Conservation (phyloP, 495 filamentous ascomycete species). For the Neurospora sublineolata region DNA sequence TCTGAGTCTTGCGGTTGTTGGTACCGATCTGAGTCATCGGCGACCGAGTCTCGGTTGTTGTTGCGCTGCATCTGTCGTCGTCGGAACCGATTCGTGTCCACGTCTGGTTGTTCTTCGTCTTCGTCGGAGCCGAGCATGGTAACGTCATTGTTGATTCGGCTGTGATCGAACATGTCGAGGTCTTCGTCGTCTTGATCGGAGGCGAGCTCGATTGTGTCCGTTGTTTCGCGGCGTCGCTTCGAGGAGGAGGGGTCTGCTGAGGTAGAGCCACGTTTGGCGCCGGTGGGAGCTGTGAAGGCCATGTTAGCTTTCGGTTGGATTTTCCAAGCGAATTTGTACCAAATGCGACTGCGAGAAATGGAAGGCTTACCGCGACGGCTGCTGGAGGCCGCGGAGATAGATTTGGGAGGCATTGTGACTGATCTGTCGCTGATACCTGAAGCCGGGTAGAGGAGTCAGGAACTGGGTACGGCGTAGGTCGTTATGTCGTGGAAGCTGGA, state of each 20-base stretch:
- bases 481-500: background rate
- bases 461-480: background rate
- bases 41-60: background rate
- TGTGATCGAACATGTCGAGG: background rate
- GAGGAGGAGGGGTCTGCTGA: background rate
- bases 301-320: background rate
- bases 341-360: background rate
- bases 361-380: background rate
- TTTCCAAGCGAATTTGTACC: background rate
- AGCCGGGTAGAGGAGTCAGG: background rate
- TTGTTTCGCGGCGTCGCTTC: background rate
- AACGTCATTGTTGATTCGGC: background rate
- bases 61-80: background rate
- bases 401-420: background rate
- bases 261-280: background rate
- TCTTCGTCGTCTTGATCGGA: background rate
- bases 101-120: background rate
- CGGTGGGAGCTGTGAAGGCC: background rate
- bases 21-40: background rate
- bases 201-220: background rate
- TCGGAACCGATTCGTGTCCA: background rate
- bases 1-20: constrained; percentile 13
- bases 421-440: background rate
- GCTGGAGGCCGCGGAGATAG: background rate
- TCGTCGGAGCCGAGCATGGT: background rate